Conservation (phyloP, 2,329 filamentous ascomycete species). For the Rachicladosporium sp. region DNA sequence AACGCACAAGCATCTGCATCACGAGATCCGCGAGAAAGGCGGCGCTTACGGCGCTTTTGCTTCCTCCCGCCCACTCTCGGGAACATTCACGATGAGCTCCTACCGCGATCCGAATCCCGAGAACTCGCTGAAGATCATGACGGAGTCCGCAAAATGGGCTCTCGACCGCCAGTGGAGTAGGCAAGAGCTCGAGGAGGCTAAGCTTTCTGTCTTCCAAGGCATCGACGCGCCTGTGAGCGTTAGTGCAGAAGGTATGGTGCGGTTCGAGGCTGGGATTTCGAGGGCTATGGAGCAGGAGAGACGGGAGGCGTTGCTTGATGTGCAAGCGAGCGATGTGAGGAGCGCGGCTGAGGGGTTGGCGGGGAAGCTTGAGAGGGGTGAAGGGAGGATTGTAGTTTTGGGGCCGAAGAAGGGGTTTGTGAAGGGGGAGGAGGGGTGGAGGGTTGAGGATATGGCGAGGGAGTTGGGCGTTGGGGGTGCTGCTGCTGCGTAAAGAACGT, state of each 20-base stretch:
- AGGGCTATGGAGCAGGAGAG: constrained; percentile 80
- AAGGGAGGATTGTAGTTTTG: constrained; percentile 5
- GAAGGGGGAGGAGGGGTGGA: constrained; percentile 51
- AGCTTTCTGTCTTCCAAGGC: constrained; percentile 84
- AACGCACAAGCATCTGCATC: constrained; percentile 92
- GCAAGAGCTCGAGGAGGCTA: constrained; percentile 86
- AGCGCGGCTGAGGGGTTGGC: constrained; percentile 72
- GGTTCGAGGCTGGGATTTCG: constrained; percentile 74
- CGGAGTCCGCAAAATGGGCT: constrained; percentile 70
- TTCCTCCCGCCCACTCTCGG: constrained; percentile 65
- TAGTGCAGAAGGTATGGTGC: constrained; percentile 72
- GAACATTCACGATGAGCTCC: constrained; percentile 86
- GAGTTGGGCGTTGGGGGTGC: constrained; percentile 33
- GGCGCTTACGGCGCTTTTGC: constrained; percentile 92
- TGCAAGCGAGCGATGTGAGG: constrained; percentile 67
- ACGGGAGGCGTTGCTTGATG: constrained; percentile 75
- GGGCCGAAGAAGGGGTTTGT: constrained; percentile 53
- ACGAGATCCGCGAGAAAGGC: constrained; percentile 94
- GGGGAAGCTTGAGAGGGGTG: constrained; percentile 20
- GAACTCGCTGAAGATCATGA: constrained; percentile 78
- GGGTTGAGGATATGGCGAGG: constrained; percentile 53
- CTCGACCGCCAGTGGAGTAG: constrained; percentile 68
- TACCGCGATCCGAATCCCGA: constrained; percentile 93
- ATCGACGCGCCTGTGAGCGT: constrained; percentile 83
- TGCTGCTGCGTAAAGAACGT: constrained; percentile 4